Percentiles rank a stretch among this genome's conserved stretches.
These are phyloP conservation scores for Didymella lethalis DNA, from an alignment of 2,329 filamentous ascomycete genomes.

Conservation along the genomic window DNA sequence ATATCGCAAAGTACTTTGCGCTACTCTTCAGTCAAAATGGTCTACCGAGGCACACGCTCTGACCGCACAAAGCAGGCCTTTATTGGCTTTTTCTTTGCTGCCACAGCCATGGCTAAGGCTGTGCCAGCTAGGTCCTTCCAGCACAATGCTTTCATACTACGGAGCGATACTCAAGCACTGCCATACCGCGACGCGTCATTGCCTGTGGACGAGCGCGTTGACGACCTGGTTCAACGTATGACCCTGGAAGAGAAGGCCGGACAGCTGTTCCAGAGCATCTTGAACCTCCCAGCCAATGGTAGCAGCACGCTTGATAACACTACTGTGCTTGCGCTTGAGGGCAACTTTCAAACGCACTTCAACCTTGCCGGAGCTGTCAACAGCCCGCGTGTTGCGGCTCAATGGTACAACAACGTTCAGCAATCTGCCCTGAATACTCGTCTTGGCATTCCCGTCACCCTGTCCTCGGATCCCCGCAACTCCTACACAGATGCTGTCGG, in stretches of 20 bases:
- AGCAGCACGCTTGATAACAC: conserved; percentile 38
- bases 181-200: conserved; percentile 51
- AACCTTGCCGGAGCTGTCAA: conserved; percentile 57
- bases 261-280: conserved; percentile 56
- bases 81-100: conserved; percentile 15
- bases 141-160: conserved; percentile 15
- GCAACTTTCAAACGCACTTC: conserved; percentile 57
- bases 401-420: conserved; percentile 56
- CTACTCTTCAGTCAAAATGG: conserved; percentile 7
- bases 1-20: not conserved
- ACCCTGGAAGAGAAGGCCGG: conserved; percentile 59
- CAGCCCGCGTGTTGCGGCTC: conserved; percentile 48
- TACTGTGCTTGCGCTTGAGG: conserved; percentile 46
- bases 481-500: conserved; percentile 56
- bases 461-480: conserved; percentile 60
- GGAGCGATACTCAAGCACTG: conserved; percentile 17
- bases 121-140: conserved; percentile 7
- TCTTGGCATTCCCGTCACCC: conserved; percentile 59
- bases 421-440: conserved; percentile 55
- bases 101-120: conserved; percentile 17
- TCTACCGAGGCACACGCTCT: conserved; percentile 8
- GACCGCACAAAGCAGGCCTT: conserved; percentile 20
- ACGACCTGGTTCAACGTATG: conserved; percentile 57
- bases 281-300: conserved; percentile 45
- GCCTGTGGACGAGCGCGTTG: conserved; percentile 57